Evolutionary conservation across 768 basidiomycete genomes (phyloP).

Genomic region (Dendrothele bispora): DNA sequence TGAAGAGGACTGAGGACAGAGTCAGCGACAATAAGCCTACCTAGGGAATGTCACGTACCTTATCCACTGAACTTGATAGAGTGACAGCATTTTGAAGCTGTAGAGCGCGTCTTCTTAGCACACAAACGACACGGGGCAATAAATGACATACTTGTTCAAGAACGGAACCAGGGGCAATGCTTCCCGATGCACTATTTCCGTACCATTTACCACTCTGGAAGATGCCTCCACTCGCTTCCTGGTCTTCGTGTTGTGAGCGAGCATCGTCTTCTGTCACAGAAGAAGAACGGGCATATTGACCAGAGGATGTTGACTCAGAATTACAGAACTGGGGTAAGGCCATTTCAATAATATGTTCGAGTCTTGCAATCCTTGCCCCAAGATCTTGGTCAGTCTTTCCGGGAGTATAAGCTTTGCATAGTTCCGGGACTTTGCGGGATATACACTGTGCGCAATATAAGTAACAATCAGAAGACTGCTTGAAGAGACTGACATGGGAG

Average conservation of each 20-base stretch:
- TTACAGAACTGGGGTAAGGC: constrained; percentile 76
- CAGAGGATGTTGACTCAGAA: neutral
- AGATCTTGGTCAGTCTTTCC: constrained; percentile 86
- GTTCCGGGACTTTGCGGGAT: constrained; percentile 82
- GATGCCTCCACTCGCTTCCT: constrained; percentile 72
- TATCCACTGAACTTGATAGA: too few species aligned
- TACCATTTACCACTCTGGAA: constrained; percentile 88
- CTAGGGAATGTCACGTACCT: too few species aligned
- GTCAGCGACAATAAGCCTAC: too few species aligned
- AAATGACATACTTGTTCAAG: constrained; percentile 58
- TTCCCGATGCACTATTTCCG: constrained; percentile 81
- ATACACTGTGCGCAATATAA: constrained; percentile 51
- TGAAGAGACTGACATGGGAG: constrained; percentile 61
- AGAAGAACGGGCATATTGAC: constrained; percentile 43
- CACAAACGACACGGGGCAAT: too few species aligned
- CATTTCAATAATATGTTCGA: constrained; percentile 80
- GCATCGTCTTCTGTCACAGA: constrained; percentile 65
- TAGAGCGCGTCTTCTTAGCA: too few species aligned
- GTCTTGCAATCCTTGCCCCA: constrained; percentile 65
- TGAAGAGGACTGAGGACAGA: too few species aligned
- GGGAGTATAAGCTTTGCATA: constrained; percentile 87
- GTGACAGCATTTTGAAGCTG: too few species aligned
- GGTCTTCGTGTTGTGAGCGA: constrained; percentile 73
- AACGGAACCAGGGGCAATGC: constrained; percentile 76
- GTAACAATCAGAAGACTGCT: constrained; percentile 15